phyloP scores from a whole-genome alignment of 2,329 filamentous ascomycete genomes.

The Ophiostoma ulmi region DNA sequence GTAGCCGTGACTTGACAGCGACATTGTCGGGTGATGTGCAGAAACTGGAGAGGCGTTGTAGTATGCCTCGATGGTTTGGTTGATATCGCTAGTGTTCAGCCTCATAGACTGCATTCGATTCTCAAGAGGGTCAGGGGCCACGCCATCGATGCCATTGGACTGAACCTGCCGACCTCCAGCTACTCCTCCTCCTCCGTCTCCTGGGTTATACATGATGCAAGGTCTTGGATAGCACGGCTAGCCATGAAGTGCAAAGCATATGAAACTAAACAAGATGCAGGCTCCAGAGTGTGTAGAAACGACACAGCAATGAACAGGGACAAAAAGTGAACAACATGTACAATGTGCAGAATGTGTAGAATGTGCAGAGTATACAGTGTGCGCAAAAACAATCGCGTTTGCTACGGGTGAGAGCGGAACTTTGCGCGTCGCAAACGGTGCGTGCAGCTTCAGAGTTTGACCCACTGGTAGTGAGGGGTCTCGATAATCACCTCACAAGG shows the following conservation, averaged over 20 bases:
- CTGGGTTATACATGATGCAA: slow-evolving; percentile 23
- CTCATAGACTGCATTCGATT: slow-evolving; percentile 29
- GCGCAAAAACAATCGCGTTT: not conserved
- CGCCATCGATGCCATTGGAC: slow-evolving; percentile 9
- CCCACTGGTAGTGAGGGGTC: slow-evolving; percentile 24
- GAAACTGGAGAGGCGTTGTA: not conserved
- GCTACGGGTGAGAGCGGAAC: slow-evolving; percentile 6
- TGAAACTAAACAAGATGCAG: not conserved
- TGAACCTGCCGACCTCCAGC: slow-evolving; percentile 7
- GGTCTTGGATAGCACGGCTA: slow-evolving; percentile 3
- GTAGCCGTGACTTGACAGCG: slow-evolving; percentile 7
- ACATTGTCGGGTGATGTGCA: not conserved
- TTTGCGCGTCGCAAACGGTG: slow-evolving; percentile 16
- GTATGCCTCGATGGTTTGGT: not conserved
- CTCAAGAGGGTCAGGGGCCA: slow-evolving; percentile 25
- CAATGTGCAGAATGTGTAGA: not conserved
- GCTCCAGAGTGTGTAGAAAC: not conserved
- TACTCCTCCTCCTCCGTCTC: slow-evolving; percentile 16
- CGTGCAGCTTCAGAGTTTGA: slow-evolving; percentile 18
- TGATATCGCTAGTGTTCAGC: slow-evolving; percentile 23
- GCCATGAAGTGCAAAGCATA: slow-evolving; percentile 21
- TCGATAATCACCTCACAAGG: slow-evolving; percentile 16
- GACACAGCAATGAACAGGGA: not conserved
- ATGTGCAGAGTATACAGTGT: not conserved
- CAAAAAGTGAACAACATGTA: not conserved